Percentiles rank a stretch among this genome's conserved stretches.
Evolutionary conservation across 2,329 filamentous ascomycete genomes (phyloP).

Genomic region (Penicillium decumbens): DNA sequence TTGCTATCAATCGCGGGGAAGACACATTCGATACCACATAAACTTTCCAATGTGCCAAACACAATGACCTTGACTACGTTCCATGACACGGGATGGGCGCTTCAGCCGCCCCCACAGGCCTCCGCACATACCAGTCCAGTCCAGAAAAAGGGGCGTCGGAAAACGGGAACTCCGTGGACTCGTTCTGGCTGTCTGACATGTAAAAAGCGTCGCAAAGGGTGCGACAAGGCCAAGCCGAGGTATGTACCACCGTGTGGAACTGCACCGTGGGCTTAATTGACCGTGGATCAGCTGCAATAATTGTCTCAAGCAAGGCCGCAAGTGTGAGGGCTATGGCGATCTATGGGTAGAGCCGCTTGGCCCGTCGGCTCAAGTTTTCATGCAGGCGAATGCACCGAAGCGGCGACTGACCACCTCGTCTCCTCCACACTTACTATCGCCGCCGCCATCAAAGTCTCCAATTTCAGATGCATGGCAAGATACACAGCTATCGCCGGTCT

Average conservation of each 20-base stretch:
- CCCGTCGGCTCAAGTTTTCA: constrained; percentile 31
- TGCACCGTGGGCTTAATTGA: neutral
- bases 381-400: constrained; percentile 18
- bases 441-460: constrained; percentile 6
- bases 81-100: constrained; percentile 8
- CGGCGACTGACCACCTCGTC: constrained; percentile 21
- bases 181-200: constrained; percentile 41
- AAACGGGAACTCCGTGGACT: constrained; percentile 32
- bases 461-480: constrained; percentile 13
- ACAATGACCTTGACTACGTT: constrained; percentile 7
- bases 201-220: constrained; percentile 37
- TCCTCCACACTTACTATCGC: constrained; percentile 8
- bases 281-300: constrained; percentile 20
- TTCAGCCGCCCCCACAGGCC: neutral
- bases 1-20: constrained; percentile 21
- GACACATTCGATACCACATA: constrained; percentile 1
- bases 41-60: neutral
- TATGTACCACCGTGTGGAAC: constrained; percentile 8
- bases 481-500: constrained; percentile 7
- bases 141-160: constrained; percentile 24
- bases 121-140: constrained; percentile 1
- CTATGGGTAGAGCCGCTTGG: constrained; percentile 35
- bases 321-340: constrained; percentile 38
- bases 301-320: constrained; percentile 32
- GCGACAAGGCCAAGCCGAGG: constrained; percentile 38